These are phyloP conservation scores for Immersiporthe knoxdaviesiana DNA, from an alignment of 2,329 filamentous ascomycete species.

Conservation along the genomic window DNA sequence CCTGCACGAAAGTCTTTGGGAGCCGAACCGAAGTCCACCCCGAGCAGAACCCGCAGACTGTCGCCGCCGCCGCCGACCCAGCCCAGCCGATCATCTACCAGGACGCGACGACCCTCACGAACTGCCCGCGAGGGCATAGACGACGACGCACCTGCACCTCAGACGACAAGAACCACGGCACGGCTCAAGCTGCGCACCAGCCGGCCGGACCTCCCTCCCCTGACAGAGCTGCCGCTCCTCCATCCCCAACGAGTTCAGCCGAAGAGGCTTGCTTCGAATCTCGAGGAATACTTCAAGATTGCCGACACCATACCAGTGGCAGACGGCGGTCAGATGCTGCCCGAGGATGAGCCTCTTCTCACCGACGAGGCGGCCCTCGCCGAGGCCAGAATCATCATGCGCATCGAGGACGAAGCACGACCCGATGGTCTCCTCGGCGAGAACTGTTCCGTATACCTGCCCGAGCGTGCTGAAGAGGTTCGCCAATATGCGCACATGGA, in stretches of 20 bases:
- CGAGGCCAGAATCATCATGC: slow-evolving; percentile 71
- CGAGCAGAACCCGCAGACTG: slow-evolving; percentile 28
- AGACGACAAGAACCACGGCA: slow-evolving; percentile 19
- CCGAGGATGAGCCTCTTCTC: slow-evolving; percentile 60
- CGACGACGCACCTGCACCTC: slow-evolving; percentile 31
- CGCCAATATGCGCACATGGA: slow-evolving; percentile 87
- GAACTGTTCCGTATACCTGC: slow-evolving; percentile 72
- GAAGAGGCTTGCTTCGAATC: slow-evolving; percentile 55
- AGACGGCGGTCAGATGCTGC: slow-evolving; percentile 58
- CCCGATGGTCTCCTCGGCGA: slow-evolving; percentile 75
- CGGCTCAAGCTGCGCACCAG: slow-evolving; percentile 26
- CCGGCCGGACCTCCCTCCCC: slow-evolving; percentile 36
- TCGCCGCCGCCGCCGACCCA: slow-evolving; percentile 44
- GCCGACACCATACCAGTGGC: slow-evolving; percentile 58
- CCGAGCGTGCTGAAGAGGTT: slow-evolving; percentile 73
- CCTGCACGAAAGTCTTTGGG: slow-evolving; percentile 22
- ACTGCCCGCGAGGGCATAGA: slow-evolving; percentile 37
- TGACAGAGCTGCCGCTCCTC: slow-evolving; percentile 58
- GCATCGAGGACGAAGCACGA: slow-evolving; percentile 73
- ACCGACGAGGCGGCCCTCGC: slow-evolving; percentile 65
- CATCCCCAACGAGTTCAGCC: slow-evolving; percentile 62
- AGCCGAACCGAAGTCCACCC: slow-evolving; percentile 33
- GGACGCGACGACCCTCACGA: slow-evolving; percentile 38
- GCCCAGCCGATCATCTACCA: slow-evolving; percentile 24
- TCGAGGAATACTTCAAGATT: slow-evolving; percentile 61